These are phyloP conservation scores for Candida insectorum DNA, from an alignment of 805 yeast genomes.

Conservation along the genomic window DNA sequence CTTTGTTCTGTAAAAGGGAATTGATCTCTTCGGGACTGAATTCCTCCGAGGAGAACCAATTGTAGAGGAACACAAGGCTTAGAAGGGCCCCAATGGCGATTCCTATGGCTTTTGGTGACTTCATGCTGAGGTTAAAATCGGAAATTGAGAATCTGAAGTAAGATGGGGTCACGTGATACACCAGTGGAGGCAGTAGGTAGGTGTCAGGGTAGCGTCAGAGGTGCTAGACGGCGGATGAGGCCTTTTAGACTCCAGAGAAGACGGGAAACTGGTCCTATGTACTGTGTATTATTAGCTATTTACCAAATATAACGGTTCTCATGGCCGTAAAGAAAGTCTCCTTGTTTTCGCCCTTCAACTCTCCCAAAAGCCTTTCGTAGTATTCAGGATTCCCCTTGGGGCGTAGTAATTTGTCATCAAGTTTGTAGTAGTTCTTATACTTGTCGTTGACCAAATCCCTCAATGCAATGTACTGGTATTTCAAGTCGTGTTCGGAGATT, in stretches of 20 bases:
- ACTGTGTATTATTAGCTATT: no score
- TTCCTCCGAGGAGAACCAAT: constrained; percentile 8
- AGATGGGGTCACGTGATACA: no score
- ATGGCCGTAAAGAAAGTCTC: constrained; percentile 65
- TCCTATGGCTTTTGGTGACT: no score
- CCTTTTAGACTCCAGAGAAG: no score
- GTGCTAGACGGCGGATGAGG: no score
- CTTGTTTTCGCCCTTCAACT: constrained; percentile 66
- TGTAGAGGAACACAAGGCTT: background rate
- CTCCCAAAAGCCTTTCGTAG: constrained; percentile 66
- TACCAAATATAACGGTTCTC: constrained; percentile 75
- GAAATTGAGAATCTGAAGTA: no score
- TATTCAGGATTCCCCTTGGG: constrained; percentile 89
- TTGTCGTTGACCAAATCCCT: constrained; percentile 57
- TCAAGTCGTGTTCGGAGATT: constrained; percentile 48
- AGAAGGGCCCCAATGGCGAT: no score
- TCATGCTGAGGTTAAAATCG: no score
- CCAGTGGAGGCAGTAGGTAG: no score
- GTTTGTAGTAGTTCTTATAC: constrained; percentile 59
- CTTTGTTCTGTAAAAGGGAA: constrained; percentile 41
- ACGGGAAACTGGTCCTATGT: no score
- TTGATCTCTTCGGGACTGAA: constrained; percentile 42
- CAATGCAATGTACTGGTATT: constrained; percentile 58
- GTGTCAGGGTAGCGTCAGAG: no score
- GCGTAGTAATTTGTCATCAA: constrained; percentile 59